A percentile compares a stretch with the other conserved stretches of the same genome.
Evolutionary conservation across 805 yeast species (phyloP).

Genomic region (Nakazawaea peltata): DNA sequence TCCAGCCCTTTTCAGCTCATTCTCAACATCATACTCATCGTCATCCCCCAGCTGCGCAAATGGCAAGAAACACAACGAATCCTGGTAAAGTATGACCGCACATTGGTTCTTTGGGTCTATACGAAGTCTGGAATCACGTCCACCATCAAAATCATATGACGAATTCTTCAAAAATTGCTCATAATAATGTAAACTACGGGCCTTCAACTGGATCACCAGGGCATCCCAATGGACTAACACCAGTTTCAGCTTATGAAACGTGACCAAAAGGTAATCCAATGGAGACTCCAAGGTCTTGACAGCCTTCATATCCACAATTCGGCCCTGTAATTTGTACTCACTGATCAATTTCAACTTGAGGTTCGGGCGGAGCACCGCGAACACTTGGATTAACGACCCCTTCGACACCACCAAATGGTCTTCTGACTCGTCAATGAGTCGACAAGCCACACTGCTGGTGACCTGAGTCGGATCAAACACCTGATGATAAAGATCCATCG

Average conservation of each 20-base stretch:
- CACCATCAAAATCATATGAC: conserved; percentile 31
- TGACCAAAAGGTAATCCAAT: conserved; percentile 53
- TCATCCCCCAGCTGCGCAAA: conserved; percentile 36
- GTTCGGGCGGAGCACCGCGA: conserved; percentile 27
- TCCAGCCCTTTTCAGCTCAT: conserved; percentile 8
- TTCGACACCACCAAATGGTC: conserved; percentile 62
- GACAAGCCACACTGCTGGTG: conserved; percentile 46
- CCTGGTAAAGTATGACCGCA: conserved; percentile 54
- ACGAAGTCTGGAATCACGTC: conserved; percentile 35
- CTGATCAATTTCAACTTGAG: conserved; percentile 29
- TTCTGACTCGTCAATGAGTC: conserved; percentile 26
- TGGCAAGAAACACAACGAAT: conserved; percentile 66
- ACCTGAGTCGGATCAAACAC: conserved; percentile 71
- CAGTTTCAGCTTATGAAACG: conserved; percentile 70
- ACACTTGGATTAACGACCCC: conserved; percentile 62
- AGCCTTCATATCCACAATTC: conserved; percentile 47
- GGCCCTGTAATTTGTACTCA: conserved; percentile 71
- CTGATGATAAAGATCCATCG: conserved; percentile 76
- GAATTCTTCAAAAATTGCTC: conserved; percentile 55
- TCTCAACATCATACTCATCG: conserved; percentile 23
- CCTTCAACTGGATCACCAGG: conserved; percentile 42
- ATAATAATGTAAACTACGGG: conserved; percentile 80
- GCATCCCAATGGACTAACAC: conserved; percentile 70
- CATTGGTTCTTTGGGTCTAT: conserved; percentile 57
- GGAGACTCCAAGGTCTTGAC: conserved; percentile 41